Evolutionary conservation across 257 asterid species (phyloP).

Genomic region (Ilex aquifolium): DNA sequence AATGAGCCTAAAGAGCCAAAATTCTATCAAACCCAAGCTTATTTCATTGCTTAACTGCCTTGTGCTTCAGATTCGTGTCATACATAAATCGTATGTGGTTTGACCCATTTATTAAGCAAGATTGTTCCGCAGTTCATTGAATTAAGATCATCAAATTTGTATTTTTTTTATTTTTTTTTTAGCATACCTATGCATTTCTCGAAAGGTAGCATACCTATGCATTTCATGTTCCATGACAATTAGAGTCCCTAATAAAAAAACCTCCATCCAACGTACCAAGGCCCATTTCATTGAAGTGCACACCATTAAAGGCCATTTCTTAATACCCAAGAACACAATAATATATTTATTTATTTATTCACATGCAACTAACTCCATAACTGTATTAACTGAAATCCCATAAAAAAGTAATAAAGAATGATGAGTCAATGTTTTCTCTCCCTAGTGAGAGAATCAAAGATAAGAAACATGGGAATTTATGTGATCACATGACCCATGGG

Average conservation of each 20-base stretch:
- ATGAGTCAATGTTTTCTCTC: too few species aligned
- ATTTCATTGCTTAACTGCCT: too few species aligned
- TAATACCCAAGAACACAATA: slow-evolving; percentile 35
- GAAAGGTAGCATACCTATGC: slow-evolving; percentile 17
- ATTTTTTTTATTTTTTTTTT: too few species aligned
- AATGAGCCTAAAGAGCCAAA: too few species aligned
- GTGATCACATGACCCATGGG: slow-evolving; percentile 39
- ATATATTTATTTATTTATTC: slow-evolving; percentile 16
- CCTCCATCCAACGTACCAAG: slow-evolving; percentile 31
- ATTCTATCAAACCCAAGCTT: too few species aligned
- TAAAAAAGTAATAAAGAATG: neutral
- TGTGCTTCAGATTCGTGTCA: too few species aligned
- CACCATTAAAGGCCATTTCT: slow-evolving; percentile 4
- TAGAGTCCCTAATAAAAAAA: slow-evolving; percentile 8
- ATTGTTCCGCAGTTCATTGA: slow-evolving; percentile 25
- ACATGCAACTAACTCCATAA: slow-evolving; percentile 43
- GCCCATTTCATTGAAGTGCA: slow-evolving; percentile 5
- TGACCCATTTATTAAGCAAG: too few species aligned
- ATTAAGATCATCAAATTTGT: slow-evolving; percentile 8
- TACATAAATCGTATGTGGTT: too few species aligned
- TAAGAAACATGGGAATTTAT: slow-evolving; percentile 28
- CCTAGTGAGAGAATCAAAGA: slow-evolving; percentile 9
- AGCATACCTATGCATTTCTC: too few species aligned
- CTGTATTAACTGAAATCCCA: slow-evolving; percentile 49
- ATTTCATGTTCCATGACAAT: slow-evolving; percentile 29